Evolutionary conservation across 2,329 filamentous ascomycete genomes (phyloP).

Genomic region (Endocalyx cinctus): DNA sequence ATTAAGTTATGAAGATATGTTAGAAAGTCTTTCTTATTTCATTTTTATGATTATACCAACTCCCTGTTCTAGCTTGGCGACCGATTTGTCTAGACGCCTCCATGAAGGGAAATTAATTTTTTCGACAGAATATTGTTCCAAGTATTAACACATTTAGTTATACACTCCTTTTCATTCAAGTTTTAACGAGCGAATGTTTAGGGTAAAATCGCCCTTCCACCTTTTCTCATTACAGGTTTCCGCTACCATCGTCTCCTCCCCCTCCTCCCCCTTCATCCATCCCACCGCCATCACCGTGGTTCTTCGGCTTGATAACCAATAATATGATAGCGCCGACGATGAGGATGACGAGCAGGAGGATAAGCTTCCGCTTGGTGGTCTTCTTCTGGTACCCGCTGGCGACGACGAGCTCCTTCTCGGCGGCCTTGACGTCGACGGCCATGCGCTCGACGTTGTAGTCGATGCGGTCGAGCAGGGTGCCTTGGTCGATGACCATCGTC

Average conservation of each 20-base stretch:
- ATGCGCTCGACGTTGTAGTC: constrained; percentile 98
- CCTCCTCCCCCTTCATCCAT: constrained; percentile 5
- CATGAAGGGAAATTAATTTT: too few relatives aligned
- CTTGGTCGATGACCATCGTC: constrained; percentile 89
- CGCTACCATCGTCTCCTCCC: constrained; percentile 2
- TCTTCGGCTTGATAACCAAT: constrained; percentile 73
- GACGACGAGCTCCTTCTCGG: constrained; percentile 86
- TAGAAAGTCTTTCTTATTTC: too few relatives aligned
- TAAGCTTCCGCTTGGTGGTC: constrained; percentile 86
- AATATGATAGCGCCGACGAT: constrained; percentile 85
- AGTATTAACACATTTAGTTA: too few relatives aligned
- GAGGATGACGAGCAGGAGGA: constrained; percentile 79
- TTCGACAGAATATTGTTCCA: too few relatives aligned
- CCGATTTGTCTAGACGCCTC: constrained; percentile 3
- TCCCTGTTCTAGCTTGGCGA: too few relatives aligned
- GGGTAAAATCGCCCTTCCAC: too few relatives aligned
- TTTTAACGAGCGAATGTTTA: too few relatives aligned
- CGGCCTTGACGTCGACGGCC: constrained; percentile 86
- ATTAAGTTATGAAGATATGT: too few relatives aligned
- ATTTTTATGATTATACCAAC: too few relatives aligned
- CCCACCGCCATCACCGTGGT: constrained; percentile 17
- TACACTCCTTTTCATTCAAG: too few relatives aligned
- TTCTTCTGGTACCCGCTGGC: constrained; percentile 85
- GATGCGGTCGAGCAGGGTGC: constrained; percentile 86
- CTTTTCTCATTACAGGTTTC: too few relatives aligned